phyloP scores from a whole-genome alignment of 2,329 filamentous ascomycete species.

The Penicillium palitans region DNA sequence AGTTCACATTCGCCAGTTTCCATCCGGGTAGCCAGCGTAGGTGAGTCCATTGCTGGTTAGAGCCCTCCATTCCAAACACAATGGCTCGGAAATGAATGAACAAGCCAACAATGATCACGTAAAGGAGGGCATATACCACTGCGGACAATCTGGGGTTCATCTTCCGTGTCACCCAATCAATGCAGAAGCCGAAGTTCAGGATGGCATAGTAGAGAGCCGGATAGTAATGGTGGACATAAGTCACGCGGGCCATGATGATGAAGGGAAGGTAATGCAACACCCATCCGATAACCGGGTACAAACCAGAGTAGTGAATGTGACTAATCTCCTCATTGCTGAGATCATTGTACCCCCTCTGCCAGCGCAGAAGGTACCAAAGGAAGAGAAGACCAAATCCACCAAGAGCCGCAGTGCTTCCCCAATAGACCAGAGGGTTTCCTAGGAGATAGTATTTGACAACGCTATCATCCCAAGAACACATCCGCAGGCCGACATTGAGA shows the following conservation, averaged over 20 bases:
- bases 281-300: conserved; percentile 93
- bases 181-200: conserved; percentile 79
- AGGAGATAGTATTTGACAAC: conserved; percentile 98
- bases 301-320: conserved; percentile 87
- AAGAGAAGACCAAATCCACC: conserved; percentile 71
- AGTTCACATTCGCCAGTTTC: conserved; percentile 77
- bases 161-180: conserved; percentile 77
- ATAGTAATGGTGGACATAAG: conserved; percentile 99
- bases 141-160: conserved; percentile 65
- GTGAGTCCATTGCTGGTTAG: conserved; percentile 80
- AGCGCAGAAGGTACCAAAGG: conserved; percentile 83
- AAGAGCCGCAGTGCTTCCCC: conserved; percentile 82
- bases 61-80: conserved; percentile 92
- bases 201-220: conserved; percentile 98
- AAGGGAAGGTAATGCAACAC: conserved; percentile 95
- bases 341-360: conserved; percentile 91
- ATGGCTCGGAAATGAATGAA: conserved; percentile 92
- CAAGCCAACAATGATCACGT: conserved; percentile 71
- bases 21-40: conserved; percentile 91
- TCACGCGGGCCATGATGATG: conserved; percentile 96
- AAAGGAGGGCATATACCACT: conserved; percentile 71
- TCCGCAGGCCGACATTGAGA: conserved; percentile 89
- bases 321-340: conserved; percentile 79
- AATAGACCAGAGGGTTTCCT: conserved; percentile 94
- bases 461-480: conserved; percentile 97